Conservation (phyloP, 768 basidiomycete species). For the Dendrothele bispora region DNA sequence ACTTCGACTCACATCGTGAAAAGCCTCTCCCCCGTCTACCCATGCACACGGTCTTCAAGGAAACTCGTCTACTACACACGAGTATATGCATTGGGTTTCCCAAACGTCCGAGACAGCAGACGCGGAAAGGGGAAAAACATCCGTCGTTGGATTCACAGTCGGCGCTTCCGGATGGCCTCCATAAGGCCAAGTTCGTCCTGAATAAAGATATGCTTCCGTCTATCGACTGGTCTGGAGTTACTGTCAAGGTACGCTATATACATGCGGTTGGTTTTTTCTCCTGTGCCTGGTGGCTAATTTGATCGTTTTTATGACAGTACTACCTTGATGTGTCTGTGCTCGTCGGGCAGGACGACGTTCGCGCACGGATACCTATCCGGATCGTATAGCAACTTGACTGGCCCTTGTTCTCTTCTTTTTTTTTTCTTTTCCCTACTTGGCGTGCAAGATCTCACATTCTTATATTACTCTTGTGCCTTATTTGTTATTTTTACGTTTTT, state of each 20-base stretch:
- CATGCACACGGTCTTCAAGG: conserved; percentile 35
- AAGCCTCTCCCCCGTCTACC: conserved; percentile 46
- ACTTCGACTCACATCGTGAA: conserved; percentile 26
- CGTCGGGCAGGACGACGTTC: conserved; percentile 60
- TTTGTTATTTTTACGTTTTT: too few species aligned
- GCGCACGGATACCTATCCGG: conserved; percentile 61
- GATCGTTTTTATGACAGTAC: conserved; percentile 44
- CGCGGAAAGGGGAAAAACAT: conserved; percentile 36
- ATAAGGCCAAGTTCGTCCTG: conserved; percentile 57
- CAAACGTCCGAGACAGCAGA: conserved; percentile 57
- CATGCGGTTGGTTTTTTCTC: conserved; percentile 1
- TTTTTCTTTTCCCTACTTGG: conserved; percentile 9
- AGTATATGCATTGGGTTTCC: conserved; percentile 68
- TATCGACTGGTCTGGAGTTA: conserved; percentile 66
- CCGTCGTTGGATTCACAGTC: conserved; percentile 46
- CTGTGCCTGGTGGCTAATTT: too few species aligned
- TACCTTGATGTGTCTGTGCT: conserved; percentile 72
- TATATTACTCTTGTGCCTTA: too few species aligned
- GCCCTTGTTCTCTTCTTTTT: conserved; percentile 8
- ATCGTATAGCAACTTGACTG: conserved; percentile 38
- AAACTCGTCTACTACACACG: conserved; percentile 46
- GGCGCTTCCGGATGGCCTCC: conserved; percentile 66
- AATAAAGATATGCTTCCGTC: conserved; percentile 61
- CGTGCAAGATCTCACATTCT: conserved; percentile 7
- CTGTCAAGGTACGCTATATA: conserved; percentile 55